A percentile compares a stretch with the other conserved stretches of the same genome.
These are phyloP conservation scores for Vigna radiata DNA, from an alignment of 306 rosid genomes.

Conservation along the genomic window DNA sequence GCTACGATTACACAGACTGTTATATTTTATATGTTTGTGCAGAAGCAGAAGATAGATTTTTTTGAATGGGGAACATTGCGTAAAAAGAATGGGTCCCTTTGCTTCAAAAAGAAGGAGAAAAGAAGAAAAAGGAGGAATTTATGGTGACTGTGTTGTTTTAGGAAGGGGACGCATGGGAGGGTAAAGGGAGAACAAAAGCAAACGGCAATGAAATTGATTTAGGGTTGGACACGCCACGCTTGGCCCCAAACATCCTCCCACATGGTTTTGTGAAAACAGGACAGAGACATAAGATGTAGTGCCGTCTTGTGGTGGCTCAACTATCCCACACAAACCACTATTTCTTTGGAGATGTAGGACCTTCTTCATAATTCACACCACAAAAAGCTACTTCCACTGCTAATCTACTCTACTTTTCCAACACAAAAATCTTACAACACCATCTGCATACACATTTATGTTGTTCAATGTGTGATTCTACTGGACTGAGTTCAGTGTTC, in stretches of 20 bases:
- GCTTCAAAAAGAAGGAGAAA: constrained; percentile 18
- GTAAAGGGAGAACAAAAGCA: constrained; percentile 59
- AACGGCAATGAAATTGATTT: constrained; percentile 44
- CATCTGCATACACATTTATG: too few species aligned
- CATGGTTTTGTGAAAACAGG: constrained; percentile 44
- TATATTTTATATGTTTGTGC: background rate
- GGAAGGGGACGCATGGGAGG: constrained; percentile 41
- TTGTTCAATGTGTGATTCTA: too few species aligned
- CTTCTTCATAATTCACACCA: constrained; percentile 7
- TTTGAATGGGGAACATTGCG: background rate
- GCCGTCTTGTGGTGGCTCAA: constrained; percentile 36
- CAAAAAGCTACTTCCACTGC: background rate
- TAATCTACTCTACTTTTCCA: too few species aligned
- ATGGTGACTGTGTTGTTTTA: constrained; percentile 35
- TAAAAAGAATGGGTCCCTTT: constrained; percentile 15
- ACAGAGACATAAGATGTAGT: constrained; percentile 50
- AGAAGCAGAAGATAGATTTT: background rate
- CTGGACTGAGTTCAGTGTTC: too few species aligned
- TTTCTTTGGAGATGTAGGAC: constrained; percentile 41
- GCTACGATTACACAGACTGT: too few species aligned
- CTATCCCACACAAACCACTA: constrained; percentile 9
- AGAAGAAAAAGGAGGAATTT: background rate
- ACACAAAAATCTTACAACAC: too few species aligned
- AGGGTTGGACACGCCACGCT: constrained; percentile 52
- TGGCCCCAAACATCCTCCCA: constrained; percentile 46